Evolutionary conservation across 495 filamentous ascomycete species (phyloP).

Genomic region (Baudoinia panamericana): DNA sequence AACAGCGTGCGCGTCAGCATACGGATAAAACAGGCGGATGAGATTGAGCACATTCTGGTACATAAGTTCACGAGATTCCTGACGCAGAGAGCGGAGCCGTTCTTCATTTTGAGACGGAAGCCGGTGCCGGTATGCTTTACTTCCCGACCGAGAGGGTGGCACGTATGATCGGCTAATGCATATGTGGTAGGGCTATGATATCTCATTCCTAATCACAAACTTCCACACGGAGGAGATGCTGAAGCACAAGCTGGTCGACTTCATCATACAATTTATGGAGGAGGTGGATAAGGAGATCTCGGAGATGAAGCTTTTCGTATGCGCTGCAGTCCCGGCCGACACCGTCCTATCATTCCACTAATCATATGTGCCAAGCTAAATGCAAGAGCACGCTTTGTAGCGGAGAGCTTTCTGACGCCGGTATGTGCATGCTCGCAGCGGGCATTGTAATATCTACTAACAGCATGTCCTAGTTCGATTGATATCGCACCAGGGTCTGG

Average conservation of each 20-base stretch:
- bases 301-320: conserved; percentile 98
- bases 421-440: conserved; percentile 39
- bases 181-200: conserved; percentile 72
- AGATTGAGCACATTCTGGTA: conserved; percentile 93
- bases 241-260: conserved; percentile 96
- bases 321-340: conserved; percentile 7
- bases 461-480: conserved; percentile 14
- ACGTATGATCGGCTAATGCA: conserved; percentile 2
- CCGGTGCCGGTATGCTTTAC: conserved; percentile 61
- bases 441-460: conserved; percentile 1
- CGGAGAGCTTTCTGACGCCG: conserved; percentile 92
- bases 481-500: too few relatives aligned
- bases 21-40: conserved; percentile 97
- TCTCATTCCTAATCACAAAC: conserved; percentile 96
- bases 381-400: conserved; percentile 92
- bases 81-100: conserved; percentile 90
- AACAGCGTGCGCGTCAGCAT: conserved; percentile 94
- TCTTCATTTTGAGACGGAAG: conserved; percentile 92
- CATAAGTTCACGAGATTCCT: conserved; percentile 97
- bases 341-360: neutral
- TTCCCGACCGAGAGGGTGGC: neutral
- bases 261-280: conserved; percentile 98
- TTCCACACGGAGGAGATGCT: conserved; percentile 96
- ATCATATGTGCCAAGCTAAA: conserved; percentile 88
- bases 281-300: conserved; percentile 99